Percentiles rank a stretch among this genome's conserved stretches.
Evolutionary conservation across 345 rosid genomes (phyloP).

Genomic region (Hibiscus tridactylites): DNA sequence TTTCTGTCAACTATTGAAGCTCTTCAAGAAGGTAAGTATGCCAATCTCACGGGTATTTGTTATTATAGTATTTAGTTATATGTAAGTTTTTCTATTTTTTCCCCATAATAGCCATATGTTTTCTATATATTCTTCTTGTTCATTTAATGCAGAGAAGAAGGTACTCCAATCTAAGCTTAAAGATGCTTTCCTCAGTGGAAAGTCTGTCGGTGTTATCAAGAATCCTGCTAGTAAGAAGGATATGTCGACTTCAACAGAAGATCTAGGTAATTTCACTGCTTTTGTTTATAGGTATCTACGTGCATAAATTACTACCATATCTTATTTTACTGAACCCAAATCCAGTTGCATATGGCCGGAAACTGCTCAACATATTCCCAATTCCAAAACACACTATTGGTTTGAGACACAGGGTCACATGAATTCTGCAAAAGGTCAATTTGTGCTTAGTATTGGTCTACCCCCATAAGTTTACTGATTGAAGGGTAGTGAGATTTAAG

Average conservation of each 20-base stretch:
- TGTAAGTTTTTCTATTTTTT: not conserved
- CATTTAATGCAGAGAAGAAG: slow-evolving; percentile 70
- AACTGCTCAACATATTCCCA: not conserved
- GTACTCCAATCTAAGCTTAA: slow-evolving; percentile 73
- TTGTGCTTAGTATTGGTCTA: not conserved
- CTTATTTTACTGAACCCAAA: not conserved
- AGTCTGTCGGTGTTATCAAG: slow-evolving; percentile 34
- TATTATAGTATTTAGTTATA: not conserved
- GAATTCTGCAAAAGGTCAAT: not conserved
- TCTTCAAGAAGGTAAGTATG: slow-evolving; percentile 74
- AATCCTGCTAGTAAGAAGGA: slow-evolving; percentile 41
- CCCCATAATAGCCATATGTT: not conserved
- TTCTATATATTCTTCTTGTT: slow-evolving; percentile 9
- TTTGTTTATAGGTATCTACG: not conserved
- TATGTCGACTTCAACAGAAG: slow-evolving; percentile 76
- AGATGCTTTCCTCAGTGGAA: slow-evolving; percentile 58
- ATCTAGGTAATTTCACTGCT: slow-evolving; percentile 48
- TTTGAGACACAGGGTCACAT: not conserved
- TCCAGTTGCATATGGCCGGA: not conserved
- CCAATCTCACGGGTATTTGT: not conserved
- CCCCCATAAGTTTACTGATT: not conserved
- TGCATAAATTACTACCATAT: slow-evolving; percentile 1
- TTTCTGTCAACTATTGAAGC: slow-evolving; percentile 75
- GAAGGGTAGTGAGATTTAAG: not conserved
- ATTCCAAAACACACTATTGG: not conserved